phyloP scores from a whole-genome alignment of 106 monocot genomes.

The Apostasia ramifera region DNA sequence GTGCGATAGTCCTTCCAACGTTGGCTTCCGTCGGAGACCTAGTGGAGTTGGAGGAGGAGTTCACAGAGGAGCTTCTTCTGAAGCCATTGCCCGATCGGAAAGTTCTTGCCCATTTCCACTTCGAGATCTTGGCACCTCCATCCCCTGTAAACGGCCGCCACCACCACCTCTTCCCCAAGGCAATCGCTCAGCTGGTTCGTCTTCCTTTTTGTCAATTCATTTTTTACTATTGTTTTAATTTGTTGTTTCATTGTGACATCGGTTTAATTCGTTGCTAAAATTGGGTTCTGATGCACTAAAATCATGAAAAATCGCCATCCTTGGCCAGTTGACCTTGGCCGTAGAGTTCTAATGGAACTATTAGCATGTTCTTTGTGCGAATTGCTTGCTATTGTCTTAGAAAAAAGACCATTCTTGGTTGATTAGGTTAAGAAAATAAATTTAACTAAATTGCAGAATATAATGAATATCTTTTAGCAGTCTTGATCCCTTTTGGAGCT shows the following conservation, averaged over 20 bases:
- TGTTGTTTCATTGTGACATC: neutral
- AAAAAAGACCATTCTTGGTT: too few species aligned
- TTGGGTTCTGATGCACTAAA: too few species aligned
- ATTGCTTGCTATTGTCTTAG: too few species aligned
- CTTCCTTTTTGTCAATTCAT: neutral
- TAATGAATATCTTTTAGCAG: too few species aligned
- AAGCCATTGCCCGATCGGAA: constrained; percentile 79
- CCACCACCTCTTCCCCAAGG: constrained; percentile 90
- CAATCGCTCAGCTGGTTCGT: constrained; percentile 76
- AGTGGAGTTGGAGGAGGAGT: constrained; percentile 40
- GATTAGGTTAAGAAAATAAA: too few species aligned
- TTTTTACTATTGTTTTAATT: neutral
- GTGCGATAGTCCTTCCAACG: constrained; percentile 1
- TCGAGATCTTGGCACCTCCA: constrained; percentile 47
- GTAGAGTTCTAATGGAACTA: neutral
- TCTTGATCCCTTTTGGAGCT: neutral
- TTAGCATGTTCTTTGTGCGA: neutral
- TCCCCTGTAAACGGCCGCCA: constrained; percentile 58
- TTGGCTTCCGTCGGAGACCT: neutral
- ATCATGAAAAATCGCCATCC: neutral
- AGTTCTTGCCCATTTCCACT: constrained; percentile 83
- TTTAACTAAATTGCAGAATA: too few species aligned
- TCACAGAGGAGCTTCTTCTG: constrained; percentile 85
- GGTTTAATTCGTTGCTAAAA: neutral
- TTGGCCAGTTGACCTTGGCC: neutral